A percentile compares a stretch with the other conserved stretches of the same genome.
Conservation (phyloP, 2,329 filamentous ascomycete species). For the Cladosporium sp. region DNA sequence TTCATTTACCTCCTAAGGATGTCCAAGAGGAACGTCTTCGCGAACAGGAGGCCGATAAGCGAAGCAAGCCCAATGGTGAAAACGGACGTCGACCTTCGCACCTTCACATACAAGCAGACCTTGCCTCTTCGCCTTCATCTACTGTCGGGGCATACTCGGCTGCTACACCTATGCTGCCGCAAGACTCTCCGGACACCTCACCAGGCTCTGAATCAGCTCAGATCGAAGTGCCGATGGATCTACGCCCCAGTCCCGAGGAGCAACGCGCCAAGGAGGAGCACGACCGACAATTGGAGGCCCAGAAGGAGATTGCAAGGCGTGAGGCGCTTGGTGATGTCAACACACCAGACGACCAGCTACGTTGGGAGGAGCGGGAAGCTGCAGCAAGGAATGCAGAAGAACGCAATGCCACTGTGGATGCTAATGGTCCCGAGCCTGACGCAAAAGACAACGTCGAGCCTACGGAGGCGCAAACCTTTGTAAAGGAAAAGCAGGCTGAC, state of each 20-base stretch:
- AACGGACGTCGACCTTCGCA: conserved; percentile 29
- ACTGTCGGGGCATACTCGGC: conserved; percentile 66
- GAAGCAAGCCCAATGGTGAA: conserved; percentile 34
- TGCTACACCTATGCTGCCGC: conserved; percentile 64
- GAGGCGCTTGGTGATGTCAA: conserved; percentile 40
- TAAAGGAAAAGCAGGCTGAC: conserved; percentile 19
- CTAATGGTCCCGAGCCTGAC: conserved; percentile 25
- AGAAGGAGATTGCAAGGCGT: conserved; percentile 43
- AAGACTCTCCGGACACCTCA: conserved; percentile 37
- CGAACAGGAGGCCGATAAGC: conserved; percentile 37
- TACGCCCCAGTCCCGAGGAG: conserved; percentile 33
- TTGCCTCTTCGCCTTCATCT: conserved; percentile 54
- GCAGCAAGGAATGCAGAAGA: conserved; percentile 34
- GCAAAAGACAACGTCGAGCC: conserved; percentile 15
- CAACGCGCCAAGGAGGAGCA: conserved; percentile 50
- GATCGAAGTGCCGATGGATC: conserved; percentile 29
- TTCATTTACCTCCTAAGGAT: conserved; percentile 49
- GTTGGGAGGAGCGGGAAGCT: conserved; percentile 43
- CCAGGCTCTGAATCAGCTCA: conserved; percentile 28
- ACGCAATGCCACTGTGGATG: conserved; percentile 36
- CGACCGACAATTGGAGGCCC: conserved; percentile 48
- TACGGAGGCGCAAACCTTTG: conserved; percentile 24
- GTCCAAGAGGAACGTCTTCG: conserved; percentile 45
- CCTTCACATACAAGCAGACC: conserved; percentile 27
- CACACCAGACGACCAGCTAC: conserved; percentile 58